Conservation (phyloP, 305 asterid species). For the Ajuga reptans region DNA sequence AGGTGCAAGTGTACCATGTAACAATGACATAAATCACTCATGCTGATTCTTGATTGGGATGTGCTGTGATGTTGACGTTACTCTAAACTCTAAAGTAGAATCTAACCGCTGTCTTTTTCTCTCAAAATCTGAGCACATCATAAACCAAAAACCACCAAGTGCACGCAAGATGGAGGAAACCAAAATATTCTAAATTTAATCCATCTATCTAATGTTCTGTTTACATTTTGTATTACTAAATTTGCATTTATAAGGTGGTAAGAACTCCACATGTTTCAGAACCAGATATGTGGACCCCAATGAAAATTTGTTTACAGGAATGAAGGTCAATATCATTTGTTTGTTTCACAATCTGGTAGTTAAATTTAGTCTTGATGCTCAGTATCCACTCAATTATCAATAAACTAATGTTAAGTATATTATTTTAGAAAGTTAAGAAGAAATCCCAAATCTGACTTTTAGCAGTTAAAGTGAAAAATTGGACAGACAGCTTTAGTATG, state of each 20-base stretch:
- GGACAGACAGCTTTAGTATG: conserved; percentile 12
- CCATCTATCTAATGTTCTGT: too few species aligned
- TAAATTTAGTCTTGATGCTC: background rate
- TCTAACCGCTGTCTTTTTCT: background rate
- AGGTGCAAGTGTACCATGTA: too few species aligned
- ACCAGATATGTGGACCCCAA: conserved; percentile 14
- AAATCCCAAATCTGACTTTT: conserved; percentile 18
- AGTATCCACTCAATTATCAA: background rate
- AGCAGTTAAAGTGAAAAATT: conserved; percentile 17
- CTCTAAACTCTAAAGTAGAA: background rate
- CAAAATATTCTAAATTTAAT: too few species aligned
- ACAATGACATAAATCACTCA: too few species aligned
- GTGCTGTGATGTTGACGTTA: background rate
- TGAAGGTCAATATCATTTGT: background rate
- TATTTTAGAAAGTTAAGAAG: too few species aligned
- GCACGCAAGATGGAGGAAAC: too few species aligned
- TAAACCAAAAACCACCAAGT: too few species aligned
- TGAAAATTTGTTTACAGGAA: background rate
- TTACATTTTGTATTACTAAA: background rate
- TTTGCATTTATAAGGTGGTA: background rate
- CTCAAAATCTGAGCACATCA: too few species aligned
- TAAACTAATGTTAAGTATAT: background rate
- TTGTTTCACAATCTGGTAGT: too few species aligned
- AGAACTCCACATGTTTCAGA: conserved; percentile 17
- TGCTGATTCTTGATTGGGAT: background rate